Base-by-base conservation (phyloP, 2,329 filamentous ascomycete species). In the Beauveria asiatica region DNA sequence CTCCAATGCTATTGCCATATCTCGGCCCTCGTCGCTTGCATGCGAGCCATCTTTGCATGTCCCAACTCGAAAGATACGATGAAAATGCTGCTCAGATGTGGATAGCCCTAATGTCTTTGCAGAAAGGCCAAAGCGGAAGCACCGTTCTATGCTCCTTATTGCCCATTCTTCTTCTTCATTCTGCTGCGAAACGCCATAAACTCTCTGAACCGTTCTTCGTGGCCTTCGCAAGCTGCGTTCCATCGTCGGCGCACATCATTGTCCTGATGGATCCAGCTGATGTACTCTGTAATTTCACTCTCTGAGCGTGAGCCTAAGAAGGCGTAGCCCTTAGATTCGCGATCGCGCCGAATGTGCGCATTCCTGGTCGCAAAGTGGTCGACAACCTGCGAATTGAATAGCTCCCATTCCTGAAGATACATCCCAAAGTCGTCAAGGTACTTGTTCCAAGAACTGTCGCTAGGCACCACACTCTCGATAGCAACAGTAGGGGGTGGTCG, bases 241-340 rank as follows among this genome's bases (percentile, higher is more conserved):
- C 88, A 90, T 60, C 80, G 78, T 66, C 77, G 77, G 60, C 85
- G 76, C 5, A 89, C 82, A 52, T 77, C 75, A 64, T 84, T 80
- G 67, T 92, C 88, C 70, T 89, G 83, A 64, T 82, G 80, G 59
- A 87, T 72, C 69, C 82, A 83, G 42, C 74, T 74, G 61, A 83
- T 70, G 68, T 91, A 91, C 59, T 81, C 79, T 17, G 75, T 69
- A 25, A 86, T 76, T 0, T 81, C 83, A 1, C 65, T 64, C 44
- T 80, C 74, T 25, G 78, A 70, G 1, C 70, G 69, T 9, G 71
- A 66, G 33, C 73, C 73, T 19, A 83, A 68, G 70, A 81, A 84
- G 1, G 66, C 67, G 45, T 75, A 73, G 11, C 77, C 79, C 57
- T 78, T 77, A 21, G 73, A 67, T 46, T 70, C 65, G 62, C 76